Percentiles rank a stretch among this genome's conserved stretches.
Conservation (phyloP, 257 asterid genomes). For the Ilex asprella region DNA sequence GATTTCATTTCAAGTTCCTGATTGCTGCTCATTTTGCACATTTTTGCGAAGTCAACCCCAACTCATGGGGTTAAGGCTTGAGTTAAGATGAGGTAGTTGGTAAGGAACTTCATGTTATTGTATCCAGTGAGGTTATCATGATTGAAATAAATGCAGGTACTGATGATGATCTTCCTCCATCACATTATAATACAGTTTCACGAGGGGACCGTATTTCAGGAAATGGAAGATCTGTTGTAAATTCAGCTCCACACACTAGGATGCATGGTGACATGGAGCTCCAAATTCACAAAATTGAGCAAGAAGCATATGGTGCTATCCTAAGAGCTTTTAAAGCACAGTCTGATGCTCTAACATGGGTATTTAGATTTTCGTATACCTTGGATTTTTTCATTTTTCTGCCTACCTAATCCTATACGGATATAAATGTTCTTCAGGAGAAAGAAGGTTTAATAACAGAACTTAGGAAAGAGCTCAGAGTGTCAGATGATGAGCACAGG, state of each 20-base stretch:
- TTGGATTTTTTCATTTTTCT: no score
- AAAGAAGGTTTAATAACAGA: constrained; percentile 95
- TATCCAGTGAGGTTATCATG: neutral
- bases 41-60: neutral
- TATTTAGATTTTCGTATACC: constrained; percentile 13
- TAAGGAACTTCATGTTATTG: neutral
- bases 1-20: no score
- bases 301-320: constrained; percentile 91
- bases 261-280: constrained; percentile 68
- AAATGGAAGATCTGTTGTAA: constrained; percentile 45
- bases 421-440: constrained; percentile 40
- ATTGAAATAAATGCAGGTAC: constrained; percentile 33
- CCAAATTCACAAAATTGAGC: constrained; percentile 89
- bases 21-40: no score
- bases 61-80: neutral
- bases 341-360: constrained; percentile 99
- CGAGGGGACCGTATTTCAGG: constrained; percentile 37
- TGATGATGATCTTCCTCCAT: constrained; percentile 49
- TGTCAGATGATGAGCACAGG: constrained; percentile 96
- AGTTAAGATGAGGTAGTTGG: neutral
- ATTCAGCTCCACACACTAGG: constrained; percentile 41
- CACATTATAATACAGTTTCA: constrained; percentile 36
- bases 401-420: neutral
- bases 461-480: constrained; percentile 91
- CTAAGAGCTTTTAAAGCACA: constrained; percentile 97